A percentile compares a stretch with the other conserved stretches of the same genome.
phyloP scores from a whole-genome alignment of 1,284 basidiomycete genomes.

The Fomes fomentarius region DNA sequence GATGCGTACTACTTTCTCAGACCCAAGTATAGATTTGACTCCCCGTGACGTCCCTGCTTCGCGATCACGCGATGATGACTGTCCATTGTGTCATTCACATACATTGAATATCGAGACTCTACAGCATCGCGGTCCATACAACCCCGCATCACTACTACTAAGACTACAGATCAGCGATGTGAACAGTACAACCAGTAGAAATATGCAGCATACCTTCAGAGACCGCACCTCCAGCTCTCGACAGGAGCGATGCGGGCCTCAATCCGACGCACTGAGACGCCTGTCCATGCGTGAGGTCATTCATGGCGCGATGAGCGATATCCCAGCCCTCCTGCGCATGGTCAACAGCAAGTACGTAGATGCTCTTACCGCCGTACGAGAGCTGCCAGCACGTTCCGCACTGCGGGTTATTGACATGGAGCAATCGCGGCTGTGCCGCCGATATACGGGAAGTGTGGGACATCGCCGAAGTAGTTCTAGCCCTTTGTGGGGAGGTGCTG shows the following conservation, averaged over 20 bases:
- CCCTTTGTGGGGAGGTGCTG: conserved; percentile 41
- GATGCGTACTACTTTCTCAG: too few species aligned
- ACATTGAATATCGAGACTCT: too few species aligned
- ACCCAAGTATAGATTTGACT: too few species aligned
- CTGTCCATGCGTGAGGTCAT: conserved; percentile 28
- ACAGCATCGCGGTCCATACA: too few species aligned
- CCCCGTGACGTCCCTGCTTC: not conserved
- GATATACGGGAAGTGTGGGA: conserved; percentile 51
- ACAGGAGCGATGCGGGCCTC: conserved; percentile 23
- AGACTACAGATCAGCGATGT: too few species aligned
- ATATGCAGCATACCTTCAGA: conserved; percentile 16
- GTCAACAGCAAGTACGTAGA: conserved; percentile 45
- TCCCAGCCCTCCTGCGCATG: conserved; percentile 39
- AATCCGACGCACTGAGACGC: conserved; percentile 19
- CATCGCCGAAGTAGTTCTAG: conserved; percentile 45
- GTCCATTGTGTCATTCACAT: too few species aligned
- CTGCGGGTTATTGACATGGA: conserved; percentile 40
- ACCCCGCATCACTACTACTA: too few species aligned
- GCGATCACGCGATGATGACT: not conserved
- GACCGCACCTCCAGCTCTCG: conserved; percentile 25
- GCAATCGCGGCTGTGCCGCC: conserved; percentile 45
- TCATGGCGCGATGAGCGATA: conserved; percentile 35
- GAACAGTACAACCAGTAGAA: too few species aligned
- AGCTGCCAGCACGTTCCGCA: conserved; percentile 52
- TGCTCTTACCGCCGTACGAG: conserved; percentile 38